phyloP scores from a whole-genome alignment of 73 alveolate species.

The Symbiodinium pilosum region DNA sequence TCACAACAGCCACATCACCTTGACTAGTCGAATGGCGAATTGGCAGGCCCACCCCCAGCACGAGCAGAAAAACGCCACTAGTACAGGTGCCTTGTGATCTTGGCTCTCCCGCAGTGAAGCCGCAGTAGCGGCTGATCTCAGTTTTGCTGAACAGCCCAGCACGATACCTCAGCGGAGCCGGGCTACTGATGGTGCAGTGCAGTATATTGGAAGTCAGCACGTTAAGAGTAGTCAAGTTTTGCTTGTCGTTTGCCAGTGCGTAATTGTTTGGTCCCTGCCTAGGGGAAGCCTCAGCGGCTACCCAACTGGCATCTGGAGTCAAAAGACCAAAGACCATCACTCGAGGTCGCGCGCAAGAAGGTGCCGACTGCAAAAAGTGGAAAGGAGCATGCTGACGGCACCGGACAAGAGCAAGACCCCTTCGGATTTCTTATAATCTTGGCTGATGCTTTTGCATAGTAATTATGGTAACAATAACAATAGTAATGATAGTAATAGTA shows the following conservation, averaged over 20 bases:
- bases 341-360: neutral
- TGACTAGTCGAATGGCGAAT: neutral
- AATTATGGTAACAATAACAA: too few relatives aligned
- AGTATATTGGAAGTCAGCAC: too few relatives aligned
- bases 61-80: neutral
- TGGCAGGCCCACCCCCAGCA: neutral
- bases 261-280: neutral
- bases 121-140: conserved; percentile 15
- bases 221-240: too few relatives aligned
- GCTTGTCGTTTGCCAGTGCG: too few relatives aligned
- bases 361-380: neutral
- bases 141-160: conserved; percentile 21
- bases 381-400: neutral
- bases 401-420: neutral
- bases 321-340: conserved; percentile 4
- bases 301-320: neutral
- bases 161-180: conserved; percentile 2
- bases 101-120: conserved; percentile 25
- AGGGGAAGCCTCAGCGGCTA: neutral
- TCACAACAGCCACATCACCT: neutral
- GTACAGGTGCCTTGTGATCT: neutral
- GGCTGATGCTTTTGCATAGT: too few relatives aligned
- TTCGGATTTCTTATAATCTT: too few relatives aligned
- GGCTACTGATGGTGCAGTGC: neutral
- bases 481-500: too few relatives aligned